Evolutionary conservation across 1,139 yeast genomes (phyloP).

Genomic region (Groenewaldozyma sp.): DNA sequence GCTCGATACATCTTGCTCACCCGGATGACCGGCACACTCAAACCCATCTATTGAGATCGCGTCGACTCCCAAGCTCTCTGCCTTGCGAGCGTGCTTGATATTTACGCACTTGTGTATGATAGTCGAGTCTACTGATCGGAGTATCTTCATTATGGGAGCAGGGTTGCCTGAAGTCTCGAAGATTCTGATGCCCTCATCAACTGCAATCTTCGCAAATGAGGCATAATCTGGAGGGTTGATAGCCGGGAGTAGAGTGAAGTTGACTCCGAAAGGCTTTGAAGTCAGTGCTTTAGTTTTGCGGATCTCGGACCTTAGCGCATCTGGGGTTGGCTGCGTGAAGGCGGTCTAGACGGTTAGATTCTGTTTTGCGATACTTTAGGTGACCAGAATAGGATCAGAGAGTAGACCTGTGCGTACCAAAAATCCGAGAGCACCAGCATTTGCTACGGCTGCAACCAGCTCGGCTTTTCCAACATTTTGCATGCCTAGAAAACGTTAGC

Average conservation of each 20-base stretch:
- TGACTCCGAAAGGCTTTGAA: constrained; percentile 29
- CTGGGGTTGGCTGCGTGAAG: constrained; percentile 27
- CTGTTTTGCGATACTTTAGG: not conserved
- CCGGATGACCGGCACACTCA: constrained; percentile 33
- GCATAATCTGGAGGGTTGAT: constrained; percentile 29
- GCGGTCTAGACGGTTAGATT: constrained; percentile 23
- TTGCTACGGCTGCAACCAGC: constrained; percentile 30
- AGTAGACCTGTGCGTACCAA: constrained; percentile 7
- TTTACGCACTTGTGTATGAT: constrained; percentile 30
- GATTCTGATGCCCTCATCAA: constrained; percentile 29
- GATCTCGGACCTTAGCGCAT: constrained; percentile 26
- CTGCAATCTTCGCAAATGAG: constrained; percentile 27
- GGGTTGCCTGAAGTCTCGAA: constrained; percentile 32
- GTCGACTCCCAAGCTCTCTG: constrained; percentile 28
- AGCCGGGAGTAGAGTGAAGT: constrained; percentile 30
- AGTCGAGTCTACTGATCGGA: constrained; percentile 20
- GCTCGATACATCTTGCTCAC: constrained; percentile 29
- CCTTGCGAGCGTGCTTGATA: constrained; percentile 27
- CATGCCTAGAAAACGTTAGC: constrained; percentile 12
- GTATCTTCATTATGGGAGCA: constrained; percentile 18
- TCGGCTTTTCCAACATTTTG: constrained; percentile 29
- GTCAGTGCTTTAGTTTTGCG: constrained; percentile 20
- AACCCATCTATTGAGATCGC: constrained; percentile 31
- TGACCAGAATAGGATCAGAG: not conserved
- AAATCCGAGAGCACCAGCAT: constrained; percentile 31